Base-by-base conservation (phyloP, 2,329 filamentous ascomycete species). In the Juglanconis oblonga region DNA sequence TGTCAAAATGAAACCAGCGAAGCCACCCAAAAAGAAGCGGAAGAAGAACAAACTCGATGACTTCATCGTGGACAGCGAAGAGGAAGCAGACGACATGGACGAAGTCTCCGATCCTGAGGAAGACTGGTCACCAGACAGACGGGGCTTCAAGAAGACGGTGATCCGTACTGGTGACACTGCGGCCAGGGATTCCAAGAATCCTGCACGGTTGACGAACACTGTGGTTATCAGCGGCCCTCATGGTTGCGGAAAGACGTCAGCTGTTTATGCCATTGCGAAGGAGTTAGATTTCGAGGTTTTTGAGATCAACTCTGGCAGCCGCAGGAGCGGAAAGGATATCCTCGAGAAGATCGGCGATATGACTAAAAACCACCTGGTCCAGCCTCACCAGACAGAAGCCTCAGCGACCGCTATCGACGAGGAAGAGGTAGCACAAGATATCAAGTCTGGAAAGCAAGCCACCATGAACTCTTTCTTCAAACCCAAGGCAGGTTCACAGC, bases 231-330 rank as follows among this genome's bases (percentile, higher is more conserved):
- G 92, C 68, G 95, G 95, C 0, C 92, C 94, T 3, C 82, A 90
- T 66, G 95, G 95, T 0, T 94, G 89, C 70, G 96, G 95, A 3
- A 99, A 99, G 76, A 96, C 93, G 11, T 93, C 96, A 5, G 87
- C 92, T 1, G 89, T 97, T 0, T 93, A 96, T 72, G 95, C 95
- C 4, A 89, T 93, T 47, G 94, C 95, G 4, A 94, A 91, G 69
- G 94, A 99, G 74, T 81, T 98, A 14, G 92, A 85, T 1, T 98
- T 96, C 69, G 93, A 97, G 68, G 84, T 99, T 1, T 99, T 99
- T 66, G 95, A 99, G 73, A 92, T 99, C 70, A 96, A 96, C 68
- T 78, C 94, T 0, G 86, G 91, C 62, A 91, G 86, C 66, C 87
- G 93, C 54, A 83, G 95, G 63, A 96, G 86, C 69, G 94, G 93